Conservation (phyloP, 2,329 filamentous ascomycete species). For the Dryadomyces quercus-mongolicae region DNA sequence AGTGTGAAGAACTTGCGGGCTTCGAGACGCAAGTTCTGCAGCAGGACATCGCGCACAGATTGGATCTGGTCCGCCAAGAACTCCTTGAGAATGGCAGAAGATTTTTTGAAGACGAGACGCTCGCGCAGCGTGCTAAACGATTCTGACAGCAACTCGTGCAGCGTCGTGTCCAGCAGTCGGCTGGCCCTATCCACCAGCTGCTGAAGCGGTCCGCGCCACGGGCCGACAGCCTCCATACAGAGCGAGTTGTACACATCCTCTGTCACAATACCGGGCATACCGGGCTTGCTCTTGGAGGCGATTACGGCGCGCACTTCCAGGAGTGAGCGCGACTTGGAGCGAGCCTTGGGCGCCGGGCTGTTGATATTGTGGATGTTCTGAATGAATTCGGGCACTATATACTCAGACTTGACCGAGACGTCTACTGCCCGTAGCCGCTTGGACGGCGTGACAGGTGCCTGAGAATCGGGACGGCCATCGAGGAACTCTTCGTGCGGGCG, state of each 20-base stretch:
- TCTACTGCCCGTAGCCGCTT: slow-evolving; percentile 9
- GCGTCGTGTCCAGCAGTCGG: slow-evolving; percentile 30
- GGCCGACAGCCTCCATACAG: slow-evolving; percentile 40
- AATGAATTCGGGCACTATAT: slow-evolving; percentile 9
- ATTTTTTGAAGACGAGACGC: slow-evolving; percentile 36
- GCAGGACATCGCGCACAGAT: slow-evolving; percentile 25
- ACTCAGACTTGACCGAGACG: slow-evolving; percentile 2
- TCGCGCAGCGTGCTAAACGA: slow-evolving; percentile 35
- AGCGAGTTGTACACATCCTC: slow-evolving; percentile 48
- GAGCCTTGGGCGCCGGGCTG: background rate
- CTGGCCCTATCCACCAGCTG: slow-evolving; percentile 36
- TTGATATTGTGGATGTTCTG: background rate
- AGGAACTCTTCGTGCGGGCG: slow-evolving; percentile 7
- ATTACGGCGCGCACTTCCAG: slow-evolving; percentile 43
- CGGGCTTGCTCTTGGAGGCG: slow-evolving; percentile 37
- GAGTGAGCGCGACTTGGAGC: slow-evolving; percentile 22
- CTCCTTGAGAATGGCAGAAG: slow-evolving; percentile 26
- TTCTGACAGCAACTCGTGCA: slow-evolving; percentile 32
- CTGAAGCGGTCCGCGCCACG: slow-evolving; percentile 44
- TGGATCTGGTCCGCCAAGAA: slow-evolving; percentile 30
- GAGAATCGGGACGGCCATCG: slow-evolving; percentile 2
- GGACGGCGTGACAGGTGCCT: slow-evolving; percentile 4
- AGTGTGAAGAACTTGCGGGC: slow-evolving; percentile 44
- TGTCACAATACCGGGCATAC: slow-evolving; percentile 46
- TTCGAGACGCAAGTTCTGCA: slow-evolving; percentile 39